Evolutionary conservation across 345 rosid genomes (phyloP), one percentile per base, ranked within the genome.

Genomic region (Psidium friedrichsthalianum): DNA sequence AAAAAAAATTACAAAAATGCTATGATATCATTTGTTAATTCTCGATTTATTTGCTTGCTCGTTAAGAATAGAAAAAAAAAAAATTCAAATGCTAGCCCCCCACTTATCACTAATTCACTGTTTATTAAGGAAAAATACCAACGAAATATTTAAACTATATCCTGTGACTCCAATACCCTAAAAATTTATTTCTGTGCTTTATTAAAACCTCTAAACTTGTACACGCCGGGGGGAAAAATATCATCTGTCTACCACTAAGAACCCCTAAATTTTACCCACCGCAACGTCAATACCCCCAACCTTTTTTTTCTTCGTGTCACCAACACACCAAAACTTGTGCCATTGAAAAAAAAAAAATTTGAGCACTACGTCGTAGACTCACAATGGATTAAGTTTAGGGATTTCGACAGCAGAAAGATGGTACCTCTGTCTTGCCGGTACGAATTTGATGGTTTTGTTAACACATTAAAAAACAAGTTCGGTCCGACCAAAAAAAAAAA

Each of bases 341-440:
- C 24, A 21, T 21, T 21, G 25, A 0, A 15, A 53, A 53, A 53
- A 53, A 53, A 53, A 0, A 53, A 53, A 16, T 5, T 55, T 6
- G 57, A 22, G 22, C 8, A 55, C 8, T 20, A 0, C 0, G 0
- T 55, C 22, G 11, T 36, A 36, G 36, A 36, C 36, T 36, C 36
- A 36, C 57, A 21, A 21, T 3, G 24, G 56, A 55, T 55, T 4
- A 22, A 56, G 0, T 8, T 56, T 21, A 9, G 21, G 12, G 1
- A 10, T 20, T 69, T 36, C 9, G 0, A 0, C 0, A 21, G 3
- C 15, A 36, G 21, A 64, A 15, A 2, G 5, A 29, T 36, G 11
- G 42, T 29, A 69, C 21, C 40, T 36, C 18, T 69, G 47, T 36
- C 42, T 1, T 11, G 21, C 13, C 1, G 0, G 2, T 69, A 69